A percentile compares a stretch with the other conserved stretches of the same genome.
Evolutionary conservation across 192 early-diverging fungal species (phyloP).

Genomic region (Radiomyces spectabilis): DNA sequence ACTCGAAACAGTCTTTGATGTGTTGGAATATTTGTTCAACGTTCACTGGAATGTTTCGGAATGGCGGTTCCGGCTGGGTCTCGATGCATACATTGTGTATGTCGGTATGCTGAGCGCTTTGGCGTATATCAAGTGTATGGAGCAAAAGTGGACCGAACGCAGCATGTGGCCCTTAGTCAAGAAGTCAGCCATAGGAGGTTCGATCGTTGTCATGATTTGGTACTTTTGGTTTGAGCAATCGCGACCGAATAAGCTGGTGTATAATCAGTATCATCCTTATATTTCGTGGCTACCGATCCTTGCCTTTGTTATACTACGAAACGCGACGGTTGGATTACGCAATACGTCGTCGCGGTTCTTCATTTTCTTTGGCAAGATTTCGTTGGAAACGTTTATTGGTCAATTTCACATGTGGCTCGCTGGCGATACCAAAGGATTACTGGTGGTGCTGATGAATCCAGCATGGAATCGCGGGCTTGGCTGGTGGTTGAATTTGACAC

Average conservation of each 20-base stretch:
- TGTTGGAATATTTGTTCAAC: constrained; percentile 32
- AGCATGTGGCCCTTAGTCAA: constrained; percentile 33
- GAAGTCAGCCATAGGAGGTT: constrained; percentile 22
- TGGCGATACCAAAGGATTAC: constrained; percentile 64
- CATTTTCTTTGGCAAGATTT: constrained; percentile 52
- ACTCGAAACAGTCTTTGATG: constrained; percentile 34
- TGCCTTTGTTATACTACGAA: constrained; percentile 60
- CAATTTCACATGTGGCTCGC: constrained; percentile 77
- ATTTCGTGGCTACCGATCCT: constrained; percentile 54
- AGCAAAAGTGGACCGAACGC: constrained; percentile 23
- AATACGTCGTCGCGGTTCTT: constrained; percentile 47
- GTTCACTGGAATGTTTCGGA: constrained; percentile 57
- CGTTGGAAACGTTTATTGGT: constrained; percentile 70
- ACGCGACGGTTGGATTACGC: constrained; percentile 46
- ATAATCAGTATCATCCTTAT: constrained; percentile 63
- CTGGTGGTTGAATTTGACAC: constrained; percentile 43
- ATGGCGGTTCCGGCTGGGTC: constrained; percentile 61
- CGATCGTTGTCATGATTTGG: constrained; percentile 32
- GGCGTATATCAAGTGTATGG: constrained; percentile 31
- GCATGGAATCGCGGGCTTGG: constrained; percentile 22
- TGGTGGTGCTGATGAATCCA: constrained; percentile 46
- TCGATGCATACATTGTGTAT: constrained; percentile 64
- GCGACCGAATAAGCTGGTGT: constrained; percentile 44
- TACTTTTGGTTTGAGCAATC: constrained; percentile 50
- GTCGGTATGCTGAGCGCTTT: constrained; percentile 60